Evolutionary conservation across 129 eudicot species (phyloP).

Genomic region (Arctium lappa): DNA sequence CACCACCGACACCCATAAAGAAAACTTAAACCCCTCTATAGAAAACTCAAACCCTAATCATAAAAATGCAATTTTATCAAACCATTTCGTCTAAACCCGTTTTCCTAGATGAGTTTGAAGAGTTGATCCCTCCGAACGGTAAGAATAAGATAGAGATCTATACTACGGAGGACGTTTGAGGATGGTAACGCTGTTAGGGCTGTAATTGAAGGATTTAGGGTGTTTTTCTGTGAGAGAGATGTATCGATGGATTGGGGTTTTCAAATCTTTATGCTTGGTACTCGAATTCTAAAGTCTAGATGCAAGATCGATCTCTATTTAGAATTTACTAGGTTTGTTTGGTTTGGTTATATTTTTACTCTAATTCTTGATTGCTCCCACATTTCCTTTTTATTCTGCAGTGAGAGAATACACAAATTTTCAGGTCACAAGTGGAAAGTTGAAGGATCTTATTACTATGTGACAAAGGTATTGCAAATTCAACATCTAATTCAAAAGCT

Average conservation of each 20-base stretch:
- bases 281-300: too few species aligned
- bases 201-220: conserved; percentile 59
- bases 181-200: conserved; percentile 74
- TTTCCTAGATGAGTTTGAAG: conserved; percentile 47
- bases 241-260: conserved; percentile 86
- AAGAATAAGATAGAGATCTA: conserved; percentile 61
- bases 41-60: conserved; percentile 15
- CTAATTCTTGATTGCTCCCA: too few species aligned
- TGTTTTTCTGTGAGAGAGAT: conserved; percentile 64
- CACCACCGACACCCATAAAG: conserved; percentile 7
- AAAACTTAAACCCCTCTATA: conserved; percentile 32
- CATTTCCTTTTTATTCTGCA: too few species aligned
- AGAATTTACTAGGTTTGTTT: too few species aligned
- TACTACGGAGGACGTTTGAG: conserved; percentile 77
- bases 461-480: too few species aligned
- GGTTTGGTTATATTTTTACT: too few species aligned
- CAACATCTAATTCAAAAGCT: too few species aligned
- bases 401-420: too few species aligned
- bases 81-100: neutral
- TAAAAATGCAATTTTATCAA: conserved; percentile 1
- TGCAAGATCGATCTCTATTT: too few species aligned
- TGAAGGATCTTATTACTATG: too few species aligned
- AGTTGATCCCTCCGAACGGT: conserved; percentile 74
- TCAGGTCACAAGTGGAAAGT: too few species aligned
- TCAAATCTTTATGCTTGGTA: too few species aligned